Base-by-base conservation (phyloP, 495 filamentous ascomycete species). In the Aspergillus kassunensis region DNA sequence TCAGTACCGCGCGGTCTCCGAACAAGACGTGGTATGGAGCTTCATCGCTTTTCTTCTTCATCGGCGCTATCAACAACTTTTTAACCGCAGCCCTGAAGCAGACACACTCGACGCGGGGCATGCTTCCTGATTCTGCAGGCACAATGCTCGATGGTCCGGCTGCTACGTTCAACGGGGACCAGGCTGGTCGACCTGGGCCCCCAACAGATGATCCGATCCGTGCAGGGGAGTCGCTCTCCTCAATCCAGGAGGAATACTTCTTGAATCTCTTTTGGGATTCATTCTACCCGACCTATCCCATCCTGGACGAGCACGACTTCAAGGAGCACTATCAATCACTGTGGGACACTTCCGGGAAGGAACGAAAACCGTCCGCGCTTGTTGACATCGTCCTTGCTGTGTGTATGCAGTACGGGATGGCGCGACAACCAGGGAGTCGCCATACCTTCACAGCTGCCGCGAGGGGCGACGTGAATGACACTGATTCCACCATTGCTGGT, bases 321-420 rank as follows among this genome's bases (percentile, higher is more conserved):
- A 69, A 62, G 42, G 61, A 65, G 21, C 66, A 80, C 51, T 78
- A 80, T 53, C 57, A 67, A 6, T 74, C 76, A 12, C 63, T 81
- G 3, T 78, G 73, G 72, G 60, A 54, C 12, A 56, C 45, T 19
- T 59, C 62, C 11, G 63, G 55, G 2, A 56, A 56, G 11, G 51
- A 49, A 6, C 70, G 80, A 3, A 71, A 66, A 53, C 67, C 76
- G 9, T 81, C 75, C 6, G 71, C 79, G 5, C 67, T 82, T 1
- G 76, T 77, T 10, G 79, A 83, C 50, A 78, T 81, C 15, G 58
- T 80, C 29, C 59, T 83, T 18, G 79, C 79, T 8, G 40, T 81
- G 13, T 79, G 72, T 46, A 79, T 82, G 69, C 78, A 81, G 58
- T 74, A 76, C 45, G 72, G 70, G 15, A 66, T 69, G 24, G 59